Percentiles rank a stretch among this genome's conserved stretches.
Evolutionary conservation across 192 early-diverging fungal genomes (phyloP).

Genomic region (Coemansia asiatica): DNA sequence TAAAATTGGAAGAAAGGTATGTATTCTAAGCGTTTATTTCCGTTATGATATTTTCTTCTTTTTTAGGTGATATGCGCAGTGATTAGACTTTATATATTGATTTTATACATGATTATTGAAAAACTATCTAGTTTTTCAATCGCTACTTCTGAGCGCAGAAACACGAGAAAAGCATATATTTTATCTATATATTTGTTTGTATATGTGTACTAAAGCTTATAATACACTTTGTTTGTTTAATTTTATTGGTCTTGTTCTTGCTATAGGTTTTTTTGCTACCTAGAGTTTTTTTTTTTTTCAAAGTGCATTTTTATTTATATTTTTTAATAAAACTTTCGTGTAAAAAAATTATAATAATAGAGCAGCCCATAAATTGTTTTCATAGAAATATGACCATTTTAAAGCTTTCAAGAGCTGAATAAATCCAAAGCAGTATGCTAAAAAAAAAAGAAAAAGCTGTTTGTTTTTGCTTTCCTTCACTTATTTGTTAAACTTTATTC

Average conservation of each 20-base stretch:
- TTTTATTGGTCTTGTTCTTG: no score
- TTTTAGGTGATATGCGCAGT: background rate
- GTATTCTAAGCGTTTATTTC: constrained; percentile 2
- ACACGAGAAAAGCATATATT: background rate
- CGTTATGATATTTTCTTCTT: no score
- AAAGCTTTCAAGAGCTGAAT: no score
- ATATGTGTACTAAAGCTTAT: background rate
- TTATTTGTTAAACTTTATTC: background rate
- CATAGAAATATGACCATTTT: no score
- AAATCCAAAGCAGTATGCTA: no score
- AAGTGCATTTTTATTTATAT: no score
- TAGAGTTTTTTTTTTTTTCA: background rate
- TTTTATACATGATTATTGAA: constrained; percentile 25
- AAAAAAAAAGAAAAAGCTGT: no score
- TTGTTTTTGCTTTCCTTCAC: no score
- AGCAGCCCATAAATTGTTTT: no score
- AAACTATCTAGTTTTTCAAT: background rate
- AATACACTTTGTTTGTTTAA: background rate
- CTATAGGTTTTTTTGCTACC: background rate
- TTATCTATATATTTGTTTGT: background rate
- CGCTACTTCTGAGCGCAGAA: constrained; percentile 8
- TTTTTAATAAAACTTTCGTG: no score
- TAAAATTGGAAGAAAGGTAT: background rate
- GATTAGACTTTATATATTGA: constrained; percentile 1
- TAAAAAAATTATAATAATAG: no score